phyloP scores from a whole-genome alignment of 306 rosid species.

The Vigna trinervia region DNA sequence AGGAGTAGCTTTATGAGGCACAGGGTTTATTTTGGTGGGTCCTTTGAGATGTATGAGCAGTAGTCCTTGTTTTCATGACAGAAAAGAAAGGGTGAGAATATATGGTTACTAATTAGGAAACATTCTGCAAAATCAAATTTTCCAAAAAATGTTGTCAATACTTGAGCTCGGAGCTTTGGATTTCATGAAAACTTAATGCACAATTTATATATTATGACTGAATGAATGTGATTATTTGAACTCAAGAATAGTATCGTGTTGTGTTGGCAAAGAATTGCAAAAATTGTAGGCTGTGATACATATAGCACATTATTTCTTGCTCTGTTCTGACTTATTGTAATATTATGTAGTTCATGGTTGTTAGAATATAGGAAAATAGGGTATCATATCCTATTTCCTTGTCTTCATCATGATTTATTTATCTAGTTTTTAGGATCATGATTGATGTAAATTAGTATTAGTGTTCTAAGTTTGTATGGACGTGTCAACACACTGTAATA shows the following conservation, averaged over 20 bases:
- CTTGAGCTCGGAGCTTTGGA: constrained; percentile 6
- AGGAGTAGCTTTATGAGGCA: constrained; percentile 23
- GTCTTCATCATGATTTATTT: not conserved
- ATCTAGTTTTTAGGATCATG: no score
- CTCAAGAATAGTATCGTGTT: constrained; percentile 16
- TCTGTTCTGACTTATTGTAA: constrained; percentile 1
- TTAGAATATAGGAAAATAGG: not conserved
- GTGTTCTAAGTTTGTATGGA: no score
- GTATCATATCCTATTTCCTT: not conserved
- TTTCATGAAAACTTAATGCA: constrained; percentile 20
- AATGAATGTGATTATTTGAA: not conserved
- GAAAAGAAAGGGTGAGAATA: not conserved
- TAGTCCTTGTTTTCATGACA: constrained; percentile 19
- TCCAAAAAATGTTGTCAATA: not conserved
- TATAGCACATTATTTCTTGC: constrained; percentile 8
- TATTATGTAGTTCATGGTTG: not conserved
- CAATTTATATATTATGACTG: constrained; percentile 2
- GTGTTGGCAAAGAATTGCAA: constrained; percentile 15
- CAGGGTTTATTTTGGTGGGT: constrained; percentile 36
- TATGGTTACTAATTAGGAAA: not conserved
- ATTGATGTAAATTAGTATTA: no score
- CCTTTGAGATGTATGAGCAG: constrained; percentile 16
- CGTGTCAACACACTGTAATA: no score
- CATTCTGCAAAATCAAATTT: constrained; percentile 13
- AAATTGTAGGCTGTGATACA: not conserved